These are phyloP conservation scores for Hemisphaericaspora subhashii DNA, from an alignment of 1,139 yeast genomes.

Conservation along the genomic window DNA sequence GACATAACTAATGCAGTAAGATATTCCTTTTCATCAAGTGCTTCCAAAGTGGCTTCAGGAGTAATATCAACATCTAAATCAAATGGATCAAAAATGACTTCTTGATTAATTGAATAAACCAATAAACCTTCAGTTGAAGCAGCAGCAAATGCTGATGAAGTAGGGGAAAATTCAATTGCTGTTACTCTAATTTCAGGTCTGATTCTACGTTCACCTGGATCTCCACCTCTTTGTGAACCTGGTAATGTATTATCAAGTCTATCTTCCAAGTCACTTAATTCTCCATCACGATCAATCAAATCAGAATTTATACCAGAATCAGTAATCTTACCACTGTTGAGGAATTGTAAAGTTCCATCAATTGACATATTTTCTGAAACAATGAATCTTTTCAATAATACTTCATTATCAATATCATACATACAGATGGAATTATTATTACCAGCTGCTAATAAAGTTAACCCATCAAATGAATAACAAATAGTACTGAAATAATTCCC, in stretches of 20 bases:
- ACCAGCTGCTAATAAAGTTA: slow-evolving; percentile 87
- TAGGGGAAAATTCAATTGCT: slow-evolving; percentile 80
- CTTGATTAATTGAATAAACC: slow-evolving; percentile 76
- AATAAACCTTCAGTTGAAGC: slow-evolving; percentile 94
- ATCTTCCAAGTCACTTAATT: slow-evolving; percentile 82
- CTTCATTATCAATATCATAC: slow-evolving; percentile 87
- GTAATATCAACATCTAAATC: slow-evolving; percentile 93
- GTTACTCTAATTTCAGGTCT: slow-evolving; percentile 83
- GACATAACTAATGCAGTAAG: slow-evolving; percentile 88
- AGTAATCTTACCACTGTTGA: slow-evolving; percentile 80
- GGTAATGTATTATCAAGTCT: slow-evolving; percentile 77
- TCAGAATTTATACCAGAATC: slow-evolving; percentile 83
- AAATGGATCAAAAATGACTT: slow-evolving; percentile 85
- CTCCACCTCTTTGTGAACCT: slow-evolving; percentile 90
- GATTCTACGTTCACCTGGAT: slow-evolving; percentile 72
- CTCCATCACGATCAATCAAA: slow-evolving; percentile 81
- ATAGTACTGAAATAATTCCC: slow-evolving; percentile 82
- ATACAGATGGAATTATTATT: slow-evolving; percentile 87
- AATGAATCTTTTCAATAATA: slow-evolving; percentile 73
- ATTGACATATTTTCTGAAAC: slow-evolving; percentile 88
- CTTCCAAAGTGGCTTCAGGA: slow-evolving; percentile 68
- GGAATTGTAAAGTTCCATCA: slow-evolving; percentile 80
- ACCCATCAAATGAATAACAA: slow-evolving; percentile 87
- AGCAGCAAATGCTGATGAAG: slow-evolving; percentile 89
- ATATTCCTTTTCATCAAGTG: slow-evolving; percentile 67